phyloP scores from a whole-genome alignment of 768 basidiomycete species.

The Tylopilus plumbeoviolaceoides region DNA sequence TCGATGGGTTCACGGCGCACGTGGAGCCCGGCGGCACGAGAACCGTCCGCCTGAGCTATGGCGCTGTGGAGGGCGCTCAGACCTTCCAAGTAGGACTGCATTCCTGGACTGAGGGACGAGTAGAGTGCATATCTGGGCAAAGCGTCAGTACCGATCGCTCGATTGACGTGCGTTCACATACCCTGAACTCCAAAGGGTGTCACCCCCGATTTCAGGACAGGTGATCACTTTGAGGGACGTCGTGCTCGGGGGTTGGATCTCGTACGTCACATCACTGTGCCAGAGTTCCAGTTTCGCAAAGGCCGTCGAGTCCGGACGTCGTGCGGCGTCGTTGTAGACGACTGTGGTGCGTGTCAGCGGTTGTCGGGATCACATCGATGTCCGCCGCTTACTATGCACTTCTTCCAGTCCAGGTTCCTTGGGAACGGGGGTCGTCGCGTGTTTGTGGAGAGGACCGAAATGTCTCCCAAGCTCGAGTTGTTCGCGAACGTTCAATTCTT shows the following conservation, averaged over 20 bases:
- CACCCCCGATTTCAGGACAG: constrained; percentile 67
- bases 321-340: constrained; percentile 64
- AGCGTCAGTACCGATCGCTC: constrained; percentile 3
- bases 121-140: constrained; percentile 68
- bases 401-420: constrained; percentile 66
- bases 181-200: constrained; percentile 82
- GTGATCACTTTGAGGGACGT: constrained; percentile 76
- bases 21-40: constrained; percentile 62
- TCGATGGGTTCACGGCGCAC: constrained; percentile 69
- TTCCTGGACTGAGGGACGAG: constrained; percentile 69
- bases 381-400: constrained; percentile 54
- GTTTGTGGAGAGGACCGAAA: constrained; percentile 75
- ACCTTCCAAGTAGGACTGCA: constrained; percentile 75
- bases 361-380: neutral
- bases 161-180: constrained; percentile 26
- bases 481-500: constrained; percentile 62
- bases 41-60: constrained; percentile 72
- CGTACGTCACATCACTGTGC: constrained; percentile 82
- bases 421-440: constrained; percentile 78
- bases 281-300: constrained; percentile 76
- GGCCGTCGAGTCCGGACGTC: constrained; percentile 57
- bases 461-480: constrained; percentile 71
- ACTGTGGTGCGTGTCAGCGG: constrained; percentile 32
- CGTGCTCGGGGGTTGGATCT: constrained; percentile 74
- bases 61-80: constrained; percentile 72